Evolutionary conservation across 1,284 basidiomycete genomes (phyloP), one percentile per base, ranked within the genome.

Genomic region (Pseudozyma hubeiensis): DNA sequence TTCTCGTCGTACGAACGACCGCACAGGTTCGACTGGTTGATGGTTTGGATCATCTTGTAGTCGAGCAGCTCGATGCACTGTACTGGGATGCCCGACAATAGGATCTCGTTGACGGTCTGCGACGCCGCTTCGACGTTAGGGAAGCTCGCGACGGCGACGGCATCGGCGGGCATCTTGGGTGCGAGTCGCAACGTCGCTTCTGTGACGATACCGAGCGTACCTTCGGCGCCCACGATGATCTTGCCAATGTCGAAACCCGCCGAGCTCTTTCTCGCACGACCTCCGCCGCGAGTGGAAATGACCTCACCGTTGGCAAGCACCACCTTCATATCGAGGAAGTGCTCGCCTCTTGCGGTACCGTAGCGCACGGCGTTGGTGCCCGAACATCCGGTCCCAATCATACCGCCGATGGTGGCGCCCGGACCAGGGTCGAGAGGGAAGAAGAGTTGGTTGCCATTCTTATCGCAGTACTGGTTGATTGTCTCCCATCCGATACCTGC

Each of bases 151-250:
- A 87, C 86, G 7, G 86, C 87, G 35, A 85, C 87, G 59, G 85
- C 87, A 29, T 91, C 94, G 5, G 68, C 48, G 5, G 91, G 92
- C n/a, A 93, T 86, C 0, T 91, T 84, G 0, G 94, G 94, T 0
- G 92, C 89, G 7, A 97, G 87, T 7, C 92, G 87, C 52, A 96
- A 87, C 0, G 94, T 95, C 0, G 91, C 92, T 85, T 97, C 94
- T 0, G 93, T 95, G 35, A 97, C 88, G 57, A 98, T 93, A 0
- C 95, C 95, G 29, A 97, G 86, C 0, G 94, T 97, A 1, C 95
- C 95, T 83, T 98, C 95, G 0, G 94, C 92, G 17, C 95, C 94
- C 54, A 97, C 92, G 86, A 97, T 97, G 16, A 97, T 85, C 78
- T 95, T 94, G 1, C 93, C 95, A 1, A 90, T 87, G 79, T 98